Evolutionary conservation across 345 rosid genomes (phyloP), one percentile per base, ranked within the genome.

Genomic region (Gynandropsis gynandra): DNA sequence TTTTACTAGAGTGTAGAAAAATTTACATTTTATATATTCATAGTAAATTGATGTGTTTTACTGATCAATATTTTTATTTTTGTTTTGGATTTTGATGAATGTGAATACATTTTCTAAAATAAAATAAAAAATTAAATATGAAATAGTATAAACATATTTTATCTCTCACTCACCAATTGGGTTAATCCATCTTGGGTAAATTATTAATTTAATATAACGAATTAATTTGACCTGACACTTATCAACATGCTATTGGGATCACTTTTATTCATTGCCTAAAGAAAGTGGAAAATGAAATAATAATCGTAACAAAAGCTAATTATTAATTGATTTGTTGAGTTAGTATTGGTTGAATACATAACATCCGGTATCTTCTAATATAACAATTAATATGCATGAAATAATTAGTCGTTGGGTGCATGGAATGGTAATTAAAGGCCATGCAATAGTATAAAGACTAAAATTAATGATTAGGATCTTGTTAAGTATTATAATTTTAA

Each of bases 391-490:
- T n/a, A 20, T 34, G 6, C 35, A 59, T 48, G 35, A 54, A 47
- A 66, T 54, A 59, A 66, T 54, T 66, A 54, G 39, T 48, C 51
- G 64, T 67, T 67, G 60, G 70, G 62, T 67, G 62, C 50, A 61
- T 58, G 39, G 42, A 51, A 59, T 59, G 52, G 47, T 56, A 34
- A 61, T 61, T 61, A 67, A n/a, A 64, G 42, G 45, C 57, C 67
- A 67, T 64, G 72, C 72, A 73, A n/a, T 52, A 50, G 13, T 20
- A 43, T 55, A 50, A 50, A 41, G 51, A 51, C 19, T 24, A 24
- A 24, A 24, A 24, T 24, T 24, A 24, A 2, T 24, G 2, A 24
- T 66, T 42, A 35, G 17, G 47, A 21, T 47, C 4, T 54, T 54
- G 52, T 59, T 59, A 59, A 46, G 46, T 48, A 47, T 59, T 53